Evolutionary conservation across 441 rosid genomes (phyloP), one percentile per base, ranked within the genome.

Genomic region (Gossypium davidsonii): DNA sequence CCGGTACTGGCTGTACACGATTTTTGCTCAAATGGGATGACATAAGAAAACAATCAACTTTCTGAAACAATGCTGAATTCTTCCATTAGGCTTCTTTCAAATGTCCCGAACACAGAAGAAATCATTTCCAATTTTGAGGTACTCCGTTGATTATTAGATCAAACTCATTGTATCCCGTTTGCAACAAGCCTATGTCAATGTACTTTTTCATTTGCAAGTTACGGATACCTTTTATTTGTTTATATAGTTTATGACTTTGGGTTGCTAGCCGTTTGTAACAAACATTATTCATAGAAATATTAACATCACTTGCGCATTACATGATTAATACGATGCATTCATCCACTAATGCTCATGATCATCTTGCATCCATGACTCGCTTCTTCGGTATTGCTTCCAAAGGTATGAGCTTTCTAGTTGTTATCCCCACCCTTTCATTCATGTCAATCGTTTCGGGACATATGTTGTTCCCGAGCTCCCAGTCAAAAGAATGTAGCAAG

Each of bases 401-500:
- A 2, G 82, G 79, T 63, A 67, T 9, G 42, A 72, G 76, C 66
- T 77, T 85, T 23, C 70, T 63, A 3, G 60, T 17, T 2, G 75
- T 39, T 14, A 85, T 1, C 12, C 86, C 80, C 11, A 52, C 51
- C 28, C 28, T 71, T 65, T 85, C 84, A 4, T 49, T 74, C 80
- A 79, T 75, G 74, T 82, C 74, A 5, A 82, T 7, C 1, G 6
- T 49, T 15, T 70, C 74, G 7, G 76, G 59, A 23, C 61, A 49
- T 2, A 60, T 21, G 76, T 70, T 20, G 3, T 15, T 23, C 25
- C 17, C 72, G 2, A 76, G 20, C 58, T 80, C 79, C 85, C 81
- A 80, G 1, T 79, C 81, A 68, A 80, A 80, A 59, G 8, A 18
- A 25, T 80, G 81, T 49, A 80, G 42, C 23, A 85, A 58, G 63